Conservation (phyloP, 108 stramenopile species). For the Fragilaria radians region DNA sequence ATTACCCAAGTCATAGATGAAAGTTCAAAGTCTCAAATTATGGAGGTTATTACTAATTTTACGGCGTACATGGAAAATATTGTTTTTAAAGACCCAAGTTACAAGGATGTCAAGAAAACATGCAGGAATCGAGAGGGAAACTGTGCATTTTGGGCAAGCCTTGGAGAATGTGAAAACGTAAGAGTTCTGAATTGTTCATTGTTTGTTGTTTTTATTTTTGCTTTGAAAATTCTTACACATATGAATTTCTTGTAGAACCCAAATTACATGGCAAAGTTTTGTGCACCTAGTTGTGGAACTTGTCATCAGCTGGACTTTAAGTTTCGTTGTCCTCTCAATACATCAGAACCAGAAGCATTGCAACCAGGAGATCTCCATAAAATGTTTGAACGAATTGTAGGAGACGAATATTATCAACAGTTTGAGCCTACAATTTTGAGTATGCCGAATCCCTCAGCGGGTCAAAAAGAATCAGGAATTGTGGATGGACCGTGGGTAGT, state of each 20-base stretch:
- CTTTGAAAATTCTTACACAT: too few relatives aligned
- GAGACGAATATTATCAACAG: not conserved
- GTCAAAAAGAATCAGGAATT: not conserved
- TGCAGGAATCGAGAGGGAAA: constrained; percentile 26
- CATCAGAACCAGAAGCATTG: constrained; percentile 38
- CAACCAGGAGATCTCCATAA: constrained; percentile 56
- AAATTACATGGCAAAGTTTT: constrained; percentile 36
- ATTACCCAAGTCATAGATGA: too few relatives aligned
- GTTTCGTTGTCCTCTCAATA: constrained; percentile 50
- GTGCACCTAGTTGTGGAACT: constrained; percentile 64
- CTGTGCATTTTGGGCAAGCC: constrained; percentile 21
- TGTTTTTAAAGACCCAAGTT: constrained; percentile 8
- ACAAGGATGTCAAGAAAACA: constrained; percentile 12
- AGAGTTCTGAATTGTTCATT: too few relatives aligned
- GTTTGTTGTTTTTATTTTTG: too few relatives aligned
- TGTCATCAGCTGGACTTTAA: constrained; percentile 50
- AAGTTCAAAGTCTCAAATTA: too few relatives aligned
- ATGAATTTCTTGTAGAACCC: too few relatives aligned
- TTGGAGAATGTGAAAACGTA: constrained; percentile 29
- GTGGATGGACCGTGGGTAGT: constrained; percentile 56
- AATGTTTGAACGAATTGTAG: constrained; percentile 40
- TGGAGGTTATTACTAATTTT: too few relatives aligned
- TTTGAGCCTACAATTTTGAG: not conserved
- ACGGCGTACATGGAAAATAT: constrained; percentile 9
- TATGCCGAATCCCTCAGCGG: constrained; percentile 13